Evolutionary conservation across 306 rosid species (phyloP), one percentile per base, ranked within the genome.

Genomic region (Cucurbita pepo): DNA sequence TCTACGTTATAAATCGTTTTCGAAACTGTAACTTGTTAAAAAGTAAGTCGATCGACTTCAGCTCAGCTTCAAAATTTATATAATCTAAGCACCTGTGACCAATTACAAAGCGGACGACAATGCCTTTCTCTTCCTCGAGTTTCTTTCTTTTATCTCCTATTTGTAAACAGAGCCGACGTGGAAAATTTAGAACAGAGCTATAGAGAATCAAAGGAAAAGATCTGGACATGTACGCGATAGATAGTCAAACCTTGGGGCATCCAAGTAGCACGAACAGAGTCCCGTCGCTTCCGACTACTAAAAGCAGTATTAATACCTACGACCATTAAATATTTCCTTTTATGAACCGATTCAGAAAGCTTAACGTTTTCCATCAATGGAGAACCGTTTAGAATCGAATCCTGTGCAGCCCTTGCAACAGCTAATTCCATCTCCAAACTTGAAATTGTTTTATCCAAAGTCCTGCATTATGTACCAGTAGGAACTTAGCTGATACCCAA

Each of bases 241-340:
- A 61, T 75, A 10, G 34, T 40, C 61, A 74, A 62, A 83, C 89
- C 89, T 79, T 83, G 87, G 69, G 89, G 89, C 87, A 86, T 81
- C 89, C 89, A 86, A 73, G 87, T 86, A 37, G 82, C 79, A 56
- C 89, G 89, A 50, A 86, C 78, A 11, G 89, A 86, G 67, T 86
- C 89, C 56, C 89, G 79, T 7, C 89, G 85, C 69, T 86, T 86
- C 52, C 89, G 78, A 80, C 89, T 86, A 60, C 89, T 85, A 79
- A 85, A 85, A 25, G 89, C 87, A 71, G 89, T 85, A 72, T 85
- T 85, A 30, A 30, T 30, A 30, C 34, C 34, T 30, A 30, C 34
- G 34, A 86, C 89, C 87, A 86, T 81, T 69, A 83, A 71, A 65
- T 86, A 83, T 77, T 83, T 86, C 74, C 80, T 78, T 73, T 81